phyloP scores from a whole-genome alignment of 1,284 basidiomycete genomes.

The Inonotus obliquus region DNA sequence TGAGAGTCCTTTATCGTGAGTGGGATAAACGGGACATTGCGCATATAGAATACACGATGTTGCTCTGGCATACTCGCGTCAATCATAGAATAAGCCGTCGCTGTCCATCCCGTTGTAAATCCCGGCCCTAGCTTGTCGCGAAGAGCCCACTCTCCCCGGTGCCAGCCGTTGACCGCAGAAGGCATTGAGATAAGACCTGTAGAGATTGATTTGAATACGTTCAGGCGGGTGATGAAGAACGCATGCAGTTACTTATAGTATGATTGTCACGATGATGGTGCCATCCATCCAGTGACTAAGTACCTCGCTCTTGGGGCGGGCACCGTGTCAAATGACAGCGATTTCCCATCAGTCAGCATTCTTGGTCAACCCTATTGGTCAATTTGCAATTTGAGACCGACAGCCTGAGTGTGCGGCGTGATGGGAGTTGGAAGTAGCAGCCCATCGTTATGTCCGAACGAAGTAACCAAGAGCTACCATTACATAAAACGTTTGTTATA shows the following conservation, averaged over 20 bases:
- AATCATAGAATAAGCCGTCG: slow-evolving; percentile 30
- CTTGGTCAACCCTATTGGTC: neutral
- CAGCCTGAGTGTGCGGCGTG: too few species aligned
- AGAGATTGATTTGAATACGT: too few species aligned
- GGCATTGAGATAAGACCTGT: slow-evolving; percentile 1
- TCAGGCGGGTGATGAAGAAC: too few species aligned
- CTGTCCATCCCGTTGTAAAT: slow-evolving; percentile 25
- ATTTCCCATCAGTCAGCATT: neutral
- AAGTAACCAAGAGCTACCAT: too few species aligned
- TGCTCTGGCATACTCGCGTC: slow-evolving; percentile 36
- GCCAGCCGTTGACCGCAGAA: slow-evolving; percentile 38
- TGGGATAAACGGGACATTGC: slow-evolving; percentile 41
- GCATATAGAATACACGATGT: slow-evolving; percentile 41
- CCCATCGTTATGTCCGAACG: too few species aligned
- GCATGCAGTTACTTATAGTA: too few species aligned
- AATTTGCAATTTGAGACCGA: too few species aligned
- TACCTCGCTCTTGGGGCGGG: neutral
- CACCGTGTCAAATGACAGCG: neutral
- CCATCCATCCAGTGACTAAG: too few species aligned
- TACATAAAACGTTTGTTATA: too few species aligned
- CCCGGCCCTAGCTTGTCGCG: slow-evolving; percentile 34
- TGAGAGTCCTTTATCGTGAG: slow-evolving; percentile 38
- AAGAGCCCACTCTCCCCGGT: slow-evolving; percentile 38
- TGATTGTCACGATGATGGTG: too few species aligned
- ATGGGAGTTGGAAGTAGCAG: too few species aligned